These are phyloP conservation scores for Psilocybe sp. DNA, from an alignment of 768 basidiomycete genomes.

Conservation along the genomic window DNA sequence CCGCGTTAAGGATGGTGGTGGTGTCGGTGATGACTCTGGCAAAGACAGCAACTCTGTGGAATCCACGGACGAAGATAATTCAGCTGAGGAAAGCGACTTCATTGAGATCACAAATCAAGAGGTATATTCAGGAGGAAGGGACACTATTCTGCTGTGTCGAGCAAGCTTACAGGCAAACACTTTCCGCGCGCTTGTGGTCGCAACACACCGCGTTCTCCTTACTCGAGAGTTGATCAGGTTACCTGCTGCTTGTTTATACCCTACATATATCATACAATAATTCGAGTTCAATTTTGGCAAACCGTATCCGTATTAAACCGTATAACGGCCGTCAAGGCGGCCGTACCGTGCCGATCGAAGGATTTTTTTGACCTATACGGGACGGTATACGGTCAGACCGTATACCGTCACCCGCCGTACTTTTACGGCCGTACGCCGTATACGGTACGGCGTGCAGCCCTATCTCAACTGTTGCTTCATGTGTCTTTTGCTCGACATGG, in stretches of 20 bases:
- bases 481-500: too few relatives aligned
- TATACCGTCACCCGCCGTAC: neutral
- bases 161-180: conserved; percentile 27
- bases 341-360: too few relatives aligned
- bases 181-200: conserved; percentile 25
- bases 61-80: too few relatives aligned
- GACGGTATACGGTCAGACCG: neutral
- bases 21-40: too few relatives aligned
- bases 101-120: neutral
- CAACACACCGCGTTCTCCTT: conserved; percentile 17
- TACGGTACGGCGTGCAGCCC: conserved; percentile 4
- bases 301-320: too few relatives aligned
- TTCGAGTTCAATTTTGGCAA: too few relatives aligned
- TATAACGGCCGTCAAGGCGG: too few relatives aligned
- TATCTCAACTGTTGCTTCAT: too few relatives aligned
- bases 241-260: neutral
- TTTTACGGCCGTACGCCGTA: too few relatives aligned
- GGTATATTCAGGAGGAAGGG: conserved; percentile 22
- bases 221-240: neutral
- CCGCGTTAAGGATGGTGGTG: too few relatives aligned
- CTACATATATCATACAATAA: neutral
- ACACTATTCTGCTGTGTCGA: conserved; percentile 28
- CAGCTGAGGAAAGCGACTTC: too few relatives aligned
- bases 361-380: neutral
- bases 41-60: too few relatives aligned